phyloP scores from a whole-genome alignment of 345 rosid species.

The Lumnitzera racemosa region DNA sequence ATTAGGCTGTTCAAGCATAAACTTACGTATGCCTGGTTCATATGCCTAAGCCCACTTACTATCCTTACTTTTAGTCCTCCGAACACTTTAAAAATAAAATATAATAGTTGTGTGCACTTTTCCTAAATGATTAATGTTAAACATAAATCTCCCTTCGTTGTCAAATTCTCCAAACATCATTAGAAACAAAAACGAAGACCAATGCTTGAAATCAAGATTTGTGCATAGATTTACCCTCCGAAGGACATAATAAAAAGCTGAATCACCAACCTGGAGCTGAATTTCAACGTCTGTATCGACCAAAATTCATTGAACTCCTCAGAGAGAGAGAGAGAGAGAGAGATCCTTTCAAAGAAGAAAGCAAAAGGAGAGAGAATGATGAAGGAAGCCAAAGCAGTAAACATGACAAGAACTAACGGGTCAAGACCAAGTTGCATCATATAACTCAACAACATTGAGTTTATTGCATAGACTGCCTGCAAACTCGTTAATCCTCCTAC shows the following conservation, averaged over 20 bases:
- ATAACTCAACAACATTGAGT: slow-evolving; percentile 54
- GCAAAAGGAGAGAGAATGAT: slow-evolving; percentile 66
- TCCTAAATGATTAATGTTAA: too few species aligned
- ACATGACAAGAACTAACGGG: slow-evolving; percentile 59
- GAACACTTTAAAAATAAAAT: too few species aligned
- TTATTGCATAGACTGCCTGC: slow-evolving; percentile 65
- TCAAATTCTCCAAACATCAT: neutral
- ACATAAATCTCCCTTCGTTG: too few species aligned
- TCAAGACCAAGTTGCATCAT: slow-evolving; percentile 72
- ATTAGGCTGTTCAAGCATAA: too few species aligned
- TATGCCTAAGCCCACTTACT: too few species aligned
- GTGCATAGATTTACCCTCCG: slow-evolving; percentile 47
- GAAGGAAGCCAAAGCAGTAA: slow-evolving; percentile 63
- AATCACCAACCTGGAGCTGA: slow-evolving; percentile 40
- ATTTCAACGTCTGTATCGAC: too few species aligned
- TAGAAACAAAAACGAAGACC: neutral
- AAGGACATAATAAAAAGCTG: slow-evolving; percentile 67
- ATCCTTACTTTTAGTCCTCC: too few species aligned
- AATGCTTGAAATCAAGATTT: neutral
- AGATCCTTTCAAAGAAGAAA: slow-evolving; percentile 60
- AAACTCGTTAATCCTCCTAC: slow-evolving; percentile 54
- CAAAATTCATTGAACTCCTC: neutral
- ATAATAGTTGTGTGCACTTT: too few species aligned
- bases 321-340: neutral
- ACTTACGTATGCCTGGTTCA: too few species aligned